Conservation (phyloP, 495 filamentous ascomycete genomes). For the Penicillium egyptiacum region DNA sequence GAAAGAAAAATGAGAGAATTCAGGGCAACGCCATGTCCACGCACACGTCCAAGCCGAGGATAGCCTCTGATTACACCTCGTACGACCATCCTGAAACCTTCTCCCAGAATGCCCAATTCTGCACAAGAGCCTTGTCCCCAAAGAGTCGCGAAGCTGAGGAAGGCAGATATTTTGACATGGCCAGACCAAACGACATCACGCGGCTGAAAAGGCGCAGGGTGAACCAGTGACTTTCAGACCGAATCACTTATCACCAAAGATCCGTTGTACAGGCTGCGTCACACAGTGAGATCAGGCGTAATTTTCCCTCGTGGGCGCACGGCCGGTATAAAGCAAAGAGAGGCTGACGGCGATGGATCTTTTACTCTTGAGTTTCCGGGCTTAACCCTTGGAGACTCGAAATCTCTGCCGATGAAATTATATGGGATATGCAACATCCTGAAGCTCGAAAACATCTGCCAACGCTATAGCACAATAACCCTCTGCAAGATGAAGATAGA, state of each 20-base stretch:
- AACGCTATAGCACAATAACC: background rate
- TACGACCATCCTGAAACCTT: constrained; percentile 15
- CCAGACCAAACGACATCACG: constrained; percentile 12
- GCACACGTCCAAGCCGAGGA: constrained; percentile 8
- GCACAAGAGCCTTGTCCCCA: background rate
- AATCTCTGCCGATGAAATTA: background rate
- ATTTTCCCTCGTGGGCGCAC: constrained; percentile 7
- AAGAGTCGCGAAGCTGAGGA: constrained; percentile 14
- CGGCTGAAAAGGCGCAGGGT: constrained; percentile 11
- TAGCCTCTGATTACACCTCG: constrained; percentile 12
- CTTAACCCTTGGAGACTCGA: background rate
- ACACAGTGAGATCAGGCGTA: constrained; percentile 28
- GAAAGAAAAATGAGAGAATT: constrained; percentile 3
- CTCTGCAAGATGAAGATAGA: constrained; percentile 16
- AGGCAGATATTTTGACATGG: background rate
- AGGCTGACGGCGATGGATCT: constrained; percentile 7
- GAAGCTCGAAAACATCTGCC: background rate
- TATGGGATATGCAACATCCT: constrained; percentile 2
- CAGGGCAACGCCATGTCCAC: constrained; percentile 7
- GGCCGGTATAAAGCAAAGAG: constrained; percentile 5
- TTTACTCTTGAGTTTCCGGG: constrained; percentile 2
- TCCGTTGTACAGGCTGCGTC: constrained; percentile 27
- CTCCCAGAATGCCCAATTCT: background rate
- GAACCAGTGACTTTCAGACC: constrained; percentile 15
- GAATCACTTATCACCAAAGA: constrained; percentile 10